Conservation (phyloP, 805 yeast genomes). For the Lachancea sp. region DNA sequence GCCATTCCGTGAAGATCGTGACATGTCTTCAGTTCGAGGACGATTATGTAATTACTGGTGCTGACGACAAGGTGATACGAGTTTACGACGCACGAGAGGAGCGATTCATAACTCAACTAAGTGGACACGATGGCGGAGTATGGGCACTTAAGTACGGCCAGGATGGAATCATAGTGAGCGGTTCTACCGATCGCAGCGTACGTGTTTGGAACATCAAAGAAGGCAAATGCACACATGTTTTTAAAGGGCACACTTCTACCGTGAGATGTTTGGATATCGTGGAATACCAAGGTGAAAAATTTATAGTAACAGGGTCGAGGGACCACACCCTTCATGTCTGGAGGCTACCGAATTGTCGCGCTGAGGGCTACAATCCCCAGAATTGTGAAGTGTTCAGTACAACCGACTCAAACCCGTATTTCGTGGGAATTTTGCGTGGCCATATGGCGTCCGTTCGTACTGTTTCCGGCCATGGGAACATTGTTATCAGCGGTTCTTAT, state of each 20-base stretch:
- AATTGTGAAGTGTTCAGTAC: conserved; percentile 31
- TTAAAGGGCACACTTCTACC: conserved; percentile 87
- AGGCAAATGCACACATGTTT: conserved; percentile 84
- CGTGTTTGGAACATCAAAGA: conserved; percentile 86
- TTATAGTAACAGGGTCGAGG: conserved; percentile 82
- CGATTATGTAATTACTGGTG: conserved; percentile 84
- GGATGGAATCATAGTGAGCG: conserved; percentile 68
- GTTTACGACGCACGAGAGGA: conserved; percentile 78
- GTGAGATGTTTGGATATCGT: conserved; percentile 85
- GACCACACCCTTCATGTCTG: conserved; percentile 81
- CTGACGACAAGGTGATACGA: conserved; percentile 78
- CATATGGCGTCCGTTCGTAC: conserved; percentile 81
- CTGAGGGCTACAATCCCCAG: conserved; percentile 29
- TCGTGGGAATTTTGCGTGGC: conserved; percentile 63
- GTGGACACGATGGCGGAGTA: conserved; percentile 96
- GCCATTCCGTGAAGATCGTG: conserved; percentile 76
- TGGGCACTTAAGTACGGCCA: conserved; percentile 94
- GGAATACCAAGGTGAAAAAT: conserved; percentile 59
- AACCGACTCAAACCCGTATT: conserved; percentile 47
- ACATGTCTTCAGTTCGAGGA: conserved; percentile 93
- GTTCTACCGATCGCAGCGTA: conserved; percentile 90
- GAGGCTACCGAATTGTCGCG: conserved; percentile 55
- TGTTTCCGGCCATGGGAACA: conserved; percentile 77
- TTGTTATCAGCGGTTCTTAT: conserved; percentile 83
- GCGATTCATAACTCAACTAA: conserved; percentile 48